Conservation (phyloP, 805 yeast species). For the Hyphopichia homilentoma region DNA sequence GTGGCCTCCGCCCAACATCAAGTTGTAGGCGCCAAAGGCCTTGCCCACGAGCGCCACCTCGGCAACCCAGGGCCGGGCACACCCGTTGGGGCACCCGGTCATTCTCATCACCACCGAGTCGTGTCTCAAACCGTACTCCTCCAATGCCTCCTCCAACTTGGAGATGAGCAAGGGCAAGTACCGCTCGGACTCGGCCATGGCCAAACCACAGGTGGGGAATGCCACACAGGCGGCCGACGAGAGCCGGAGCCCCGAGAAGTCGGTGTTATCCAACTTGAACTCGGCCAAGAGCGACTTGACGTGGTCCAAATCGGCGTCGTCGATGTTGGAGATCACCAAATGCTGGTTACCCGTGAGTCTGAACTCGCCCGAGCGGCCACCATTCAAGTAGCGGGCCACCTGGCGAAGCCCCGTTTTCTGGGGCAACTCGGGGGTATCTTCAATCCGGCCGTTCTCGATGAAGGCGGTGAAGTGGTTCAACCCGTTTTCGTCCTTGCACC, state of each 20-base stretch:
- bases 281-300: constrained; percentile 63
- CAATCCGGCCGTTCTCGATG: constrained; percentile 95
- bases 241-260: constrained; percentile 78
- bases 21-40: constrained; percentile 88
- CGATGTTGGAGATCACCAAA: constrained; percentile 67
- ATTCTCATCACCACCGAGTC: constrained; percentile 95
- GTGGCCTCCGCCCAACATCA: constrained; percentile 94
- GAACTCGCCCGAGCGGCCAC: constrained; percentile 70
- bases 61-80: constrained; percentile 98
- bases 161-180: constrained; percentile 77
- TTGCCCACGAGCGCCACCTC: constrained; percentile 95
- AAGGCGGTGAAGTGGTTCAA: constrained; percentile 88
- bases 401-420: constrained; percentile 83
- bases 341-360: constrained; percentile 97
- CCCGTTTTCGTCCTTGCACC: constrained; percentile 85
- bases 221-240: constrained; percentile 97
- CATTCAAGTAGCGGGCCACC: constrained; percentile 66
- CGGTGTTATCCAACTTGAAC: constrained; percentile 79
- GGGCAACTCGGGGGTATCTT: constrained; percentile 84
- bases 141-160: constrained; percentile 81
- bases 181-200: constrained; percentile 98
- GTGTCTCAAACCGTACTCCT: constrained; percentile 89
- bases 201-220: constrained; percentile 97
- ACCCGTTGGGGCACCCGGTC: constrained; percentile 99
- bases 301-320: constrained; percentile 60